Evolutionary conservation across 805 yeast genomes (phyloP), one percentile per base, ranked within the genome.

Genomic region (Metschnikowia arizonensis): DNA sequence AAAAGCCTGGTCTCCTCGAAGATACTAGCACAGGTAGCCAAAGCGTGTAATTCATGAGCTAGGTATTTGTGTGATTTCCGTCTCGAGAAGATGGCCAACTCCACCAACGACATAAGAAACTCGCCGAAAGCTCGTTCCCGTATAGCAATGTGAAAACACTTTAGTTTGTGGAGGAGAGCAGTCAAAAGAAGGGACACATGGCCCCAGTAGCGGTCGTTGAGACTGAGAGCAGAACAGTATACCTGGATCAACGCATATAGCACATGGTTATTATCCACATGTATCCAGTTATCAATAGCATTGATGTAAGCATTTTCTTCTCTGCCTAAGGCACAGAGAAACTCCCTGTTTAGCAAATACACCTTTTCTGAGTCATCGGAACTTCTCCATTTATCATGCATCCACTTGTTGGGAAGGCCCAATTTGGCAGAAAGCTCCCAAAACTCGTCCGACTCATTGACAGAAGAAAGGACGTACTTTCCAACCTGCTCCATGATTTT

Each of bases 221-320:
- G 25, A 3, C 40, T 26, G 2, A 63, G 47, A 1, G 60, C 63
- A 29, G 56, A 52, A 33, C 59, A 41, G 47, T 69, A 70, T 3
- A 65, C 56, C 44, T 65, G 55, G 3, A 62, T 40, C 40, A 67
- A 53, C 31, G 64, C 62, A 45, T 55, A 69, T 2, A 68, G 19
- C 5, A 64, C 33, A 2, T 53, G 56, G 4, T 50, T 53, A 28
- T 52, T 50, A 9, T 54, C 58, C 6, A 47, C 55, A 1, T 50
- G 39, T 10, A 54, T 52, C 52, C 60, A 64, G 19, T 53, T 59
- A 25, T 58, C 60, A n/a, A 69, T 50, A 0, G 59, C 50, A 5
- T 34, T 14, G 2, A 31, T 21, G 24, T 49, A 32, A 3, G 40
- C 33, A 32, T 62, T 61, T 15, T 56, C 57, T 3, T 58, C 52